Conservation (phyloP, 495 filamentous ascomycete species). For the Recurvomyces mirabilis region DNA sequence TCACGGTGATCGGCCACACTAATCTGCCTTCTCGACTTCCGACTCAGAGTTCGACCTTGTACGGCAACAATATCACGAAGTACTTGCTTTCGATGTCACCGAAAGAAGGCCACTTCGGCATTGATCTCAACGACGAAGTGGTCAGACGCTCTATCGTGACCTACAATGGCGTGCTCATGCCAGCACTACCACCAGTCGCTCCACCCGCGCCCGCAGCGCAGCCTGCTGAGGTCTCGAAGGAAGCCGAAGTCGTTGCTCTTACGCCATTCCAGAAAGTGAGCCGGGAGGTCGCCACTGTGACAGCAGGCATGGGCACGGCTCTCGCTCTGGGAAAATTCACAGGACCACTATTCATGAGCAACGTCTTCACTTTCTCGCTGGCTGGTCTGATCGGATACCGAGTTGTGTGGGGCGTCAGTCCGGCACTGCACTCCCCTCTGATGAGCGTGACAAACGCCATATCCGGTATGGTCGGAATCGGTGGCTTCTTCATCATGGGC, state of each 20-base stretch:
- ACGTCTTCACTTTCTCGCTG: slow-evolving; percentile 67
- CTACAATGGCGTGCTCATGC: slow-evolving; percentile 58
- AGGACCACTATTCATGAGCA: slow-evolving; percentile 68
- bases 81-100: slow-evolving; percentile 67
- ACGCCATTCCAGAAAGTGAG: slow-evolving; percentile 68
- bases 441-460: slow-evolving; percentile 87
- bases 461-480: slow-evolving; percentile 74
- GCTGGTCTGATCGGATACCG: slow-evolving; percentile 71
- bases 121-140: slow-evolving; percentile 69
- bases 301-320: slow-evolving; percentile 59
- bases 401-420: slow-evolving; percentile 67
- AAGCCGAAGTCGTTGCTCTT: slow-evolving; percentile 48
- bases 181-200: slow-evolving; percentile 56
- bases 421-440: slow-evolving; percentile 66
- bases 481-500: slow-evolving; percentile 65
- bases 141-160: slow-evolving; percentile 70
- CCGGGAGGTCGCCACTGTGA: slow-evolving; percentile 56
- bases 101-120: slow-evolving; percentile 57
- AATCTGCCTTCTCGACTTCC: slow-evolving; percentile 70
- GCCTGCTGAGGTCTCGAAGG: slow-evolving; percentile 33
- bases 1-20: slow-evolving; percentile 74
- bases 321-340: slow-evolving; percentile 65
- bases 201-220: slow-evolving; percentile 53
- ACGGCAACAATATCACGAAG: slow-evolving; percentile 81
- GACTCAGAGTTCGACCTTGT: slow-evolving; percentile 70